Evolutionary conservation across 768 basidiomycete genomes (phyloP).

Genomic region (Trametes maxima): DNA sequence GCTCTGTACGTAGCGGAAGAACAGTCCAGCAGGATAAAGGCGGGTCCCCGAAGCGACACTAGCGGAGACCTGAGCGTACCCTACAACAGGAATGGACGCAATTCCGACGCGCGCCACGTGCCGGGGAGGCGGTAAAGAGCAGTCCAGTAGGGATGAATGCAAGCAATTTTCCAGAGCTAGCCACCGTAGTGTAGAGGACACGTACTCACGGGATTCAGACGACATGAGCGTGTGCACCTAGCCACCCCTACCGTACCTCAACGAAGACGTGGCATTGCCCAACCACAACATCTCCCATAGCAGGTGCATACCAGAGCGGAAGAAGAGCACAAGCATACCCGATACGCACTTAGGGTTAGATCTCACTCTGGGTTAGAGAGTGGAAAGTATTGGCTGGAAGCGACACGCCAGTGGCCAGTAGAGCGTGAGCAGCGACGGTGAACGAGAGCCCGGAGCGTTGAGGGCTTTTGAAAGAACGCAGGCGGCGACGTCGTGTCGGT

Average conservation of each 20-base stretch:
- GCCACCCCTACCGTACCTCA: slow-evolving; percentile 9
- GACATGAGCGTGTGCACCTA: slow-evolving; percentile 11
- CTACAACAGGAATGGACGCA: slow-evolving; percentile 20
- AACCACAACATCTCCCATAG: slow-evolving; percentile 22
- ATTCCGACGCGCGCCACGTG: slow-evolving; percentile 42
- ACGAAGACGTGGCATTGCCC: slow-evolving; percentile 23
- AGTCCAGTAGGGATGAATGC: slow-evolving; percentile 42
- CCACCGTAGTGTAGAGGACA: slow-evolving; percentile 1
- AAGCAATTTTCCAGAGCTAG: slow-evolving; percentile 14
- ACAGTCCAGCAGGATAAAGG: slow-evolving; percentile 22
- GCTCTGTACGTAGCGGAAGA: slow-evolving; percentile 23
- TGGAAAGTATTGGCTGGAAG: slow-evolving; percentile 55
- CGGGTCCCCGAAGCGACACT: slow-evolving; percentile 58
- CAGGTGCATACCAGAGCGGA: slow-evolving; percentile 35
- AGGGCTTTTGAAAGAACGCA: slow-evolving; percentile 34
- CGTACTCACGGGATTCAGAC: slow-evolving; percentile 23
- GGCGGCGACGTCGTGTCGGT: not conserved
- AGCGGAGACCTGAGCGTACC: slow-evolving; percentile 48
- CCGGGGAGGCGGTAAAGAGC: slow-evolving; percentile 53
- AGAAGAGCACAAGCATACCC: slow-evolving; percentile 35
- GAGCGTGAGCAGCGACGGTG: slow-evolving; percentile 28
- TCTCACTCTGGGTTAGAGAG: slow-evolving; percentile 49
- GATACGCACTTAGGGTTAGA: slow-evolving; percentile 62
- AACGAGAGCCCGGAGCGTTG: slow-evolving; percentile 53
- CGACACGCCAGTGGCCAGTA: slow-evolving; percentile 35